Conservation (phyloP, 2,329 filamentous ascomycete species). For the Ophiostoma fasciatum region DNA sequence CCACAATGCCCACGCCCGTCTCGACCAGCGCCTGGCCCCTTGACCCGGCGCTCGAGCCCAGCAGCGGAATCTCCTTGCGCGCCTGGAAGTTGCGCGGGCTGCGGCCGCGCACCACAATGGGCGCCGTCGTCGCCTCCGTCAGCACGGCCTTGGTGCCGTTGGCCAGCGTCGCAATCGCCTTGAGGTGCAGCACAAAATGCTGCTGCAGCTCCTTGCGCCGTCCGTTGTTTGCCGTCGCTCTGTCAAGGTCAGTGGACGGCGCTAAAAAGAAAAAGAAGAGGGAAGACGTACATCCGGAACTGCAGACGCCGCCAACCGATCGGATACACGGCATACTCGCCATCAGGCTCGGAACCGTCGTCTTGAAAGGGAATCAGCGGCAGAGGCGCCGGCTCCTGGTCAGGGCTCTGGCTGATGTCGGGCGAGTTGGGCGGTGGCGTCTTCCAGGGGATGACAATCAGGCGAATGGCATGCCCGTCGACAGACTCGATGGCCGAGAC, state of each 20-base stretch:
- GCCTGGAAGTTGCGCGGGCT: slow-evolving; percentile 93
- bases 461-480: slow-evolving; percentile 78
- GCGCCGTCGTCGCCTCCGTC: slow-evolving; percentile 72
- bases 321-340: slow-evolving; percentile 78
- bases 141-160: slow-evolving; percentile 72
- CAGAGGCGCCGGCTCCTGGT: slow-evolving; percentile 77
- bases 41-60: slow-evolving; percentile 61
- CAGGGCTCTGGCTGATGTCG: slow-evolving; percentile 47
- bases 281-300: slow-evolving; percentile 55
- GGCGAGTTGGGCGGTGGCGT: slow-evolving; percentile 69
- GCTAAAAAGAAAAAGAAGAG: neutral
- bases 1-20: slow-evolving; percentile 45
- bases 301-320: slow-evolving; percentile 90
- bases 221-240: slow-evolving; percentile 92
- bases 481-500: slow-evolving; percentile 92
- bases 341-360: slow-evolving; percentile 43
- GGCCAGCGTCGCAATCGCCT: slow-evolving; percentile 68
- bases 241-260: slow-evolving; percentile 14
- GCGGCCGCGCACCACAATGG: slow-evolving; percentile 84
- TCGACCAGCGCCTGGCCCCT: slow-evolving; percentile 62
- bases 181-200: slow-evolving; percentile 82
- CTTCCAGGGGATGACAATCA: slow-evolving; percentile 97
- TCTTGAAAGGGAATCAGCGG: slow-evolving; percentile 55
- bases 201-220: slow-evolving; percentile 89
- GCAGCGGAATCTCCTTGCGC: slow-evolving; percentile 78